Base-by-base conservation (phyloP, 1,139 yeast genomes). In the Geotrichum histeridarum region DNA sequence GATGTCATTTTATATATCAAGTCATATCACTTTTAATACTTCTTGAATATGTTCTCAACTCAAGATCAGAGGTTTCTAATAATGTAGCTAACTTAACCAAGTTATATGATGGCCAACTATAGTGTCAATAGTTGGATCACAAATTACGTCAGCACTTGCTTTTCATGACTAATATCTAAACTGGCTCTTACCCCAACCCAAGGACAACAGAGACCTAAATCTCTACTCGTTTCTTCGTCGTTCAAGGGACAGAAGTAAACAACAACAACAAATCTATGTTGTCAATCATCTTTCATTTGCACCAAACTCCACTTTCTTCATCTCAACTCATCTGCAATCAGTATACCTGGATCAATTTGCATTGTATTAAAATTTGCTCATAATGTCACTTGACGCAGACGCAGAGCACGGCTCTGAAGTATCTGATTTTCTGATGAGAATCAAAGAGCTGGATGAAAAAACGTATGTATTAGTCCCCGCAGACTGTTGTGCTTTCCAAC, bases 381-480 rank as follows among this genome's bases (percentile, higher is more conserved):
- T 30, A 42, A 51, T 51, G 54, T n/a, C 43, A 8, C 50, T 18
- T 9, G 50, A 47, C 27, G 30, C 30, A 42, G 50, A 37, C 27
- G 4, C 51, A 41, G 51, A 47, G 38, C 46, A 18, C 22, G 53
- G 52, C 36, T 46, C 63, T 35, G 73, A 70, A 44, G 73, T 70
- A 33, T 63, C 61, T 48, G 74, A 69, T 50, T 71, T 70, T 55
- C 62, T 71, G 51, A 58, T 64, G 32, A 66, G 70, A 37, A 65
- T 71, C 38, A 64, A 69, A 32, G 71, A 70, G 57, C 61, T 70
- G 35, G 72, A 68, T 30, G 71, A 68, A 54, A 65, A 69, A 48
- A 63, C 68, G 61, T 65, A 59, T 53, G 69, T 62, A 5, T 17
- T 31, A 4, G 27, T 7, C 2, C 8, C n/a, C 17, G 33, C n/a